Evolutionary conservation across 2,329 filamentous ascomycete species (phyloP).

Genomic region (Neofusicoccum kwambonambiense): DNA sequence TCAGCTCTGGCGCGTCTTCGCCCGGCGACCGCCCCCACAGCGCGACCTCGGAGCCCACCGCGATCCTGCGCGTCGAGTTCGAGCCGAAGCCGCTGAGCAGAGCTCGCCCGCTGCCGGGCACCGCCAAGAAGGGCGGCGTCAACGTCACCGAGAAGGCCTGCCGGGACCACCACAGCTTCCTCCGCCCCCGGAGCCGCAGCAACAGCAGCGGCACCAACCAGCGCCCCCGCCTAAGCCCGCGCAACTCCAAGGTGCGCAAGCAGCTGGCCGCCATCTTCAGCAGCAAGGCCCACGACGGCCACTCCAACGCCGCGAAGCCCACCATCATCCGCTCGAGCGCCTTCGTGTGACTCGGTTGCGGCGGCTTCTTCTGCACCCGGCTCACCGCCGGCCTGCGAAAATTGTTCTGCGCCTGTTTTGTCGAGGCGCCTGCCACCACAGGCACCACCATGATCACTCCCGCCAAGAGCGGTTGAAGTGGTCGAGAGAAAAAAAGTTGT

Average conservation of each 20-base stretch:
- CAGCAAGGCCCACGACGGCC: not conserved
- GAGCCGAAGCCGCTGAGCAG: slow-evolving; percentile 9
- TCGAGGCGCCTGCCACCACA: not conserved
- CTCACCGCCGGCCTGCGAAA: not conserved
- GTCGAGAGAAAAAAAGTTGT: not conserved
- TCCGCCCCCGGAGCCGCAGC: not conserved
- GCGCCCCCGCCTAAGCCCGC: not conserved
- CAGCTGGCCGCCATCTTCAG: slow-evolving; percentile 12
- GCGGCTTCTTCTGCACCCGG: not conserved
- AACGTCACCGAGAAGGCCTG: slow-evolving; percentile 8
- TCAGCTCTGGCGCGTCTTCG: not conserved
- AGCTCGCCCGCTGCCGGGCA: not conserved
- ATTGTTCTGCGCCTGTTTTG: not conserved
- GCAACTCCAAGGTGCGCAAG: slow-evolving; percentile 14
- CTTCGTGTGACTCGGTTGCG: slow-evolving; percentile 12
- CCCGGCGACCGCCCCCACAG: not conserved
- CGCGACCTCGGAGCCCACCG: not conserved
- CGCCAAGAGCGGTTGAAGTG: slow-evolving; percentile 10
- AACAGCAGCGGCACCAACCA: not conserved
- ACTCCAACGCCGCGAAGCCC: not conserved
- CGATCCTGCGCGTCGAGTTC: not conserved
- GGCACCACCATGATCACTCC: not conserved
- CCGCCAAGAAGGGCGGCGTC: slow-evolving; percentile 3
- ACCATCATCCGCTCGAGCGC: not conserved
- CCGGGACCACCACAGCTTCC: not conserved